Base-by-base conservation (phyloP, 371 early-diverging fungal genomes). In the Circinella minor region DNA sequence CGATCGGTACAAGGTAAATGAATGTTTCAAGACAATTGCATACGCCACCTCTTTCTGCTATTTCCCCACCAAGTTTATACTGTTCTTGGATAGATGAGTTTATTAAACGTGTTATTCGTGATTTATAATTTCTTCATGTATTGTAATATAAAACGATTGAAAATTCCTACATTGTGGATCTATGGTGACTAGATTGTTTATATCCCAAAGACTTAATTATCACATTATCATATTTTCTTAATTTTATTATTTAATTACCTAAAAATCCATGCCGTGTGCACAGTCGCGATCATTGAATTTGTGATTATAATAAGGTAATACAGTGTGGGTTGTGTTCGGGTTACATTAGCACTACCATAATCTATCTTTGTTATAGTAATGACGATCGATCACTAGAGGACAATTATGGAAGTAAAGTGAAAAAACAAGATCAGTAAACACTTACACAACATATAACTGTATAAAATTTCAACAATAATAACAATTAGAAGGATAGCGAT, bases 101-200 rank as follows among this genome's bases (percentile, higher is more conserved):
- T 27, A 27, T 27, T 27, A 0, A 27, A 27, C 27, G 27, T 27
- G 27, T 2, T 27, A 18, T 60, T 36, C 43, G 9, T 18, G 27
- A 27, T 27, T 57, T 34, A n/a, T 10, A 27, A n/a, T 57, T 57
- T 8, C 27, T 51, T 18, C 57, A 27, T 18, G 18, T 57, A 34
- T 34, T 57, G 27, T 57, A 11, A 57, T 27, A n/a, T 0, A 18
- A 57, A 51, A 18, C 6, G 9, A 4, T 9, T 38, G n/a, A 61
- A 61, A 18, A 39, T n/a, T 46, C 15, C 27, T 18, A 4, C 38
- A 39, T 18, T 61, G 46, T 46, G n/a, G 1, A 5, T 57, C 57
- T 27, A 57, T 57, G 57, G 57, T 57, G 57, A 57, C 57, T 57
- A n/a, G 9, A 57, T 57, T 57, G 57, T 57, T 57, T 57, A 57